Evolutionary conservation across 495 filamentous ascomycete species (phyloP).

Genomic region (Aspergillus bertholletiae): DNA sequence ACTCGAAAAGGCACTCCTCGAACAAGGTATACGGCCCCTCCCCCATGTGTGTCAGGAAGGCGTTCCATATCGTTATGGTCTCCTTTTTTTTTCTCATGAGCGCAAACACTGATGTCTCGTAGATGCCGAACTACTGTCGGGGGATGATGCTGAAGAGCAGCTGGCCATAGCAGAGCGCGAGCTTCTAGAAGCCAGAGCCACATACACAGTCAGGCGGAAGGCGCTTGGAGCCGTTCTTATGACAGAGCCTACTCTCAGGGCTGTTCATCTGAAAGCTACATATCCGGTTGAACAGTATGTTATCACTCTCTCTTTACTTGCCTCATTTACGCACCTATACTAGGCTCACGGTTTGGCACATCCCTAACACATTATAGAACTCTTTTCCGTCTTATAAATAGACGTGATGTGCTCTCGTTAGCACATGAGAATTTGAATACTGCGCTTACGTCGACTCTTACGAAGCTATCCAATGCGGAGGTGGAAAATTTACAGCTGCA

Average conservation of each 20-base stretch:
- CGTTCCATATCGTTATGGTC: background rate
- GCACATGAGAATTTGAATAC: constrained; percentile 54
- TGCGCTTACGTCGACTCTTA: constrained; percentile 42
- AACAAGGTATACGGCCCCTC: constrained; percentile 54
- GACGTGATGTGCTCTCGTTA: constrained; percentile 63
- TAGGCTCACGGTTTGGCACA: background rate
- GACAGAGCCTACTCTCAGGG: constrained; percentile 70
- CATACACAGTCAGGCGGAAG: constrained; percentile 61
- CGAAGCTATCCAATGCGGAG: constrained; percentile 51
- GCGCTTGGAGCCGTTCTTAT: constrained; percentile 64
- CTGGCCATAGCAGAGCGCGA: constrained; percentile 57
- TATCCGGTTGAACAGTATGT: constrained; percentile 64
- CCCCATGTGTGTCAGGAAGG: too few relatives aligned
- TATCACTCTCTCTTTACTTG: background rate
- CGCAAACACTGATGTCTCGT: background rate
- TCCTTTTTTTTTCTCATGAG: constrained; percentile 4
- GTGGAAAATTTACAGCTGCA: constrained; percentile 51
- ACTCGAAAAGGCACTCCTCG: constrained; percentile 64
- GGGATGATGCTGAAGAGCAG: constrained; percentile 48
- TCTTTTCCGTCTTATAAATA: constrained; percentile 59
- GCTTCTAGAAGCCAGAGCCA: constrained; percentile 64
- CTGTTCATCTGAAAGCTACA: constrained; percentile 67
- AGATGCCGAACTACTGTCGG: constrained; percentile 31
- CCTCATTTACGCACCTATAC: background rate
- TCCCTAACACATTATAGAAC: constrained; percentile 42